These are phyloP conservation scores for Hypocreales sp. DNA, from an alignment of 2,329 filamentous ascomycete genomes.

Conservation along the genomic window DNA sequence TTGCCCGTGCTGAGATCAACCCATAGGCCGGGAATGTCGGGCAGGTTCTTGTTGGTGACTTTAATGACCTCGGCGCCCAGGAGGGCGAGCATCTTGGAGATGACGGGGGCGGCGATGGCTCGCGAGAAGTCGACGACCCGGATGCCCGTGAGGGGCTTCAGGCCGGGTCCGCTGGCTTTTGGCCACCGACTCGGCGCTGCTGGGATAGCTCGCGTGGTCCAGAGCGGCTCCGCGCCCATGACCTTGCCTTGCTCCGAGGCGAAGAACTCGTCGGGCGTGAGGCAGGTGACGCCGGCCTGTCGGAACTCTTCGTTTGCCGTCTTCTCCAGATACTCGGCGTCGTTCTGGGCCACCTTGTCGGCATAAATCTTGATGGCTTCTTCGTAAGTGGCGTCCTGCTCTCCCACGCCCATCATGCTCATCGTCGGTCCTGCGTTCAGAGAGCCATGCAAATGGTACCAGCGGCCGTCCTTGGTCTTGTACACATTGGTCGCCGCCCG, in stretches of 20 bases:
- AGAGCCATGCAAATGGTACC: constrained; percentile 9
- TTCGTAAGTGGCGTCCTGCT: not conserved
- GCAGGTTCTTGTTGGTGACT: constrained; percentile 46
- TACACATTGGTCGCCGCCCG: constrained; percentile 8
- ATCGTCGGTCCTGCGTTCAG: constrained; percentile 7
- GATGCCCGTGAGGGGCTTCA: constrained; percentile 34
- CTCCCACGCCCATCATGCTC: constrained; percentile 5
- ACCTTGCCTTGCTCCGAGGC: constrained; percentile 11
- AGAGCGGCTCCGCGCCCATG: constrained; percentile 4
- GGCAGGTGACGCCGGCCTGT: constrained; percentile 11
- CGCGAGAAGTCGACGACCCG: constrained; percentile 58
- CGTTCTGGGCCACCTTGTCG: not conserved
- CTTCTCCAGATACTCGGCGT: constrained; percentile 5
- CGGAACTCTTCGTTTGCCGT: constrained; percentile 6
- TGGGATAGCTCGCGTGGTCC: not conserved
- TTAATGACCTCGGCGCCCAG: constrained; percentile 59
- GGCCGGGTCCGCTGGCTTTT: not conserved
- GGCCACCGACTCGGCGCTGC: constrained; percentile 4
- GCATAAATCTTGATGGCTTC: not conserved
- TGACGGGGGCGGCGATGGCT: constrained; percentile 55
- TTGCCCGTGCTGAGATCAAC: constrained; percentile 54
- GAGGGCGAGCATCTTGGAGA: constrained; percentile 50
- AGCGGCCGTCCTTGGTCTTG: constrained; percentile 6
- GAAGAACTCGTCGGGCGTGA: constrained; percentile 11
- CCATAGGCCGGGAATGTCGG: constrained; percentile 50